Conservation (phyloP, 306 rosid species). For the Pterocarpus santalinus region DNA sequence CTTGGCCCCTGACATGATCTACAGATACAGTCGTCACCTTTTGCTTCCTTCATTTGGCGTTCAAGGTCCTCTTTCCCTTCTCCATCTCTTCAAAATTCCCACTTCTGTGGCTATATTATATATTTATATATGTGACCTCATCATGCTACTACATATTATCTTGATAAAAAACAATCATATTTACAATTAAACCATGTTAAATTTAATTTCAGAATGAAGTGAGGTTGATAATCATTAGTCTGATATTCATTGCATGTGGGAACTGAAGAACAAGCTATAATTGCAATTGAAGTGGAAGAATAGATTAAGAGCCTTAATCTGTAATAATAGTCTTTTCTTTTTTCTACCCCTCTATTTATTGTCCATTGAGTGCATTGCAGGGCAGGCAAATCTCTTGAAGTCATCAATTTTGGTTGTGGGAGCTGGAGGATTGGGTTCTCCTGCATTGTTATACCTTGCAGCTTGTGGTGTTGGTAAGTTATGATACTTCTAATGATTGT, state of each 20-base stretch:
- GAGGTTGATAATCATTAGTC: background rate
- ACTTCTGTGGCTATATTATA: too few relatives aligned
- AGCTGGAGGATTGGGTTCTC: conserved; percentile 97
- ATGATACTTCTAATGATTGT: conserved; percentile 2
- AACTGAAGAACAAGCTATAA: background rate
- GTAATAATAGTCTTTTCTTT: background rate
- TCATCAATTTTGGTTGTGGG: conserved; percentile 91
- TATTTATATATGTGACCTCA: background rate
- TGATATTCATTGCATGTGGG: conserved; percentile 13
- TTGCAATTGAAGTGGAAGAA: too few relatives aligned
- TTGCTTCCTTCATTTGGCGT: conserved; percentile 93
- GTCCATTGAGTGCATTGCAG: conserved; percentile 57
- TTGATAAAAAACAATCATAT: background rate
- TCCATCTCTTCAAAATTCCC: background rate
- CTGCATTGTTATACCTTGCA: conserved; percentile 88
- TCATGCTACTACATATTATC: background rate
- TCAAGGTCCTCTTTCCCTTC: conserved; percentile 59
- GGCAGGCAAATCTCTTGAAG: conserved; percentile 77
- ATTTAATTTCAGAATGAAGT: background rate
- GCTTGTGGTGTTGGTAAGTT: conserved; percentile 89
- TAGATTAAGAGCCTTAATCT: background rate
- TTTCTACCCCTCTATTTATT: background rate
- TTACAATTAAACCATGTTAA: background rate
- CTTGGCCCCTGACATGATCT: conserved; percentile 71
- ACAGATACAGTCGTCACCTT: conserved; percentile 97